Evolutionary conservation across 257 asterid genomes (phyloP).

Genomic region (Primulina eburnea): DNA sequence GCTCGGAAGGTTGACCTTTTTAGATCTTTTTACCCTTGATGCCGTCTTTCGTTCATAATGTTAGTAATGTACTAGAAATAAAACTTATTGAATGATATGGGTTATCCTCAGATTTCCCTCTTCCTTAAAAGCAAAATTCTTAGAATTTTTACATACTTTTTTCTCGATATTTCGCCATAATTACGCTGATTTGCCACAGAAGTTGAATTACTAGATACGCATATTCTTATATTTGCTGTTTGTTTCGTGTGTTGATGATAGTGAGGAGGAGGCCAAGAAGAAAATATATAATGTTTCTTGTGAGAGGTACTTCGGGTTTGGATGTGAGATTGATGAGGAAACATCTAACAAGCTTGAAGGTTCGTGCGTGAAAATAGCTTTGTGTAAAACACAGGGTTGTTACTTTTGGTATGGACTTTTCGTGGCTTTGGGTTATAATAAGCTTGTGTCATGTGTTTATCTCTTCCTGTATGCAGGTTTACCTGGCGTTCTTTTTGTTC

Average conservation of each 20-base stretch:
- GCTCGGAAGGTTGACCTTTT: slow-evolving; percentile 59
- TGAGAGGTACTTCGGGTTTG: slow-evolving; percentile 89
- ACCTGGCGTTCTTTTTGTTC: slow-evolving; percentile 94
- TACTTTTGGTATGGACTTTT: background rate
- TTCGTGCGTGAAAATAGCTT: slow-evolving; percentile 25
- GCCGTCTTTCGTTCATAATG: background rate
- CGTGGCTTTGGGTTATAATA: background rate
- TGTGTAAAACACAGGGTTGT: background rate
- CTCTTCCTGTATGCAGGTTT: slow-evolving; percentile 45
- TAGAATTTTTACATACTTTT: background rate
- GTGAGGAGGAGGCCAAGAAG: slow-evolving; percentile 93
- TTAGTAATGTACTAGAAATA: background rate
- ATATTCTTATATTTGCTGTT: background rate
- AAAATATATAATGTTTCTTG: slow-evolving; percentile 92
- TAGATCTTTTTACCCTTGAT: background rate
- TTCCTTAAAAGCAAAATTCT: background rate
- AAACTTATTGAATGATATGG: background rate
- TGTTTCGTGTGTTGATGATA: slow-evolving; percentile 20
- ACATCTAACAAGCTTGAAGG: slow-evolving; percentile 97
- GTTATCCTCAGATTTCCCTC: background rate
- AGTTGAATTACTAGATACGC: background rate
- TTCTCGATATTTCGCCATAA: background rate
- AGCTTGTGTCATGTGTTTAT: background rate
- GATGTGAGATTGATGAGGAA: slow-evolving; percentile 96
- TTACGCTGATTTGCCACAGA: too few species aligned